Base-by-base conservation (phyloP, 257 asterid species). In the Ilex asprella region DNA sequence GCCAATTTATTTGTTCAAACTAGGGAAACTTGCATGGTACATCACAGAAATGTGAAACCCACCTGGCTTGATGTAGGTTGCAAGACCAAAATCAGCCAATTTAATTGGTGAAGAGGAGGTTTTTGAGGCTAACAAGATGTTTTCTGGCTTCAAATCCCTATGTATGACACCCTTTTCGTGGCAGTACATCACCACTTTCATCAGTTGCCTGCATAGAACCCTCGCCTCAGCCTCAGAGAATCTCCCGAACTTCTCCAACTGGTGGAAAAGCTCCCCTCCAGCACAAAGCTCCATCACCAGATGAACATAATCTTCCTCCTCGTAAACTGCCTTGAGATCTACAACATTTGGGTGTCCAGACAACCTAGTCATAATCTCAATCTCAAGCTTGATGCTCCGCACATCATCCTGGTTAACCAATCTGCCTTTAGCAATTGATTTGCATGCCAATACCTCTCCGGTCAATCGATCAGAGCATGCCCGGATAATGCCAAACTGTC, bases 261-360 rank as follows among this genome's bases (percentile, higher is more conserved):
- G 80, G 71, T 71, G 83, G 63, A 88, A 88, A 68, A 88, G 89
- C 84, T 88, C 96, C 3, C 96, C 96, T 39, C 95, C 95, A 2
- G 90, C 91, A 76, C 94, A 86, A 70, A 86, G 95, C 84, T 89
- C 97, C 97, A 89, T 86, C 43, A 89, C 82, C 53, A 89, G 75
- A 75, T 88, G 95, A 61, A 87, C 96, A 59, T 70, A 82, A 69
- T 80, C 71, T 55, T 84, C 92, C 65, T 88, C 96, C 79, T 88
- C 96, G 16, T 79, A 87, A 68, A 85, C 96, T 2, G 92, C 88
- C 77, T 81, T 80, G 30, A 88, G 85, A 62, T 83, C 85, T 10
- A 84, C 95, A 31, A 87, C 94, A 46, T 82, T 81, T n/a, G 93
- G 91, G 72, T 88, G 96, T 58, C 92, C 90, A 9, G 94, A 84